Percentiles rank a stretch among this genome's conserved stretches.
phyloP scores from a whole-genome alignment of 192 early-diverging fungal genomes.

The Allomyces javanicus region DNA sequence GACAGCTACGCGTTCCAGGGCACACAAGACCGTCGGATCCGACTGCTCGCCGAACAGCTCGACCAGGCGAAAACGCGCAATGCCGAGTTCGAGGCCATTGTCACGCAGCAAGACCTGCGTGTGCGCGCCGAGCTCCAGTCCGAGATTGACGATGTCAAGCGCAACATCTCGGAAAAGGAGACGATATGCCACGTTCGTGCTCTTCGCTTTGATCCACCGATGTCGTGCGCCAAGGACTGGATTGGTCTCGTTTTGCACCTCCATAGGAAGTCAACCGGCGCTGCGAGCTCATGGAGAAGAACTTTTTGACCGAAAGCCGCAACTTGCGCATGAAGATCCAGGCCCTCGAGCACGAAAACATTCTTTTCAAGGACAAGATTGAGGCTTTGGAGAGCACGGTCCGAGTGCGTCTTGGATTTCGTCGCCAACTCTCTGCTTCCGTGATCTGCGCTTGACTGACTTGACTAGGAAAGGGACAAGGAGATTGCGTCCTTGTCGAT shows the following conservation, averaged over 20 bases:
- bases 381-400: constrained; percentile 15
- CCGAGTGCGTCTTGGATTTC: constrained; percentile 9
- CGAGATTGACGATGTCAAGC: constrained; percentile 8
- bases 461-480: constrained; percentile 29
- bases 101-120: constrained; percentile 6
- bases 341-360: constrained; percentile 21
- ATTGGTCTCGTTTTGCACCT: no score
- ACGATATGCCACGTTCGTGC: constrained; percentile 5
- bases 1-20: constrained; percentile 19
- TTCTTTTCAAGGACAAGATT: constrained; percentile 14
- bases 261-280: no score
- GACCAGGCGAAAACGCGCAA: not conserved
- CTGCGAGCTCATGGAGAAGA: constrained; percentile 24
- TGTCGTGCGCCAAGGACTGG: no score
- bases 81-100: not conserved
- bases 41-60: constrained; percentile 22
- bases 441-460: no score
- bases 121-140: not conserved
- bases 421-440: no score
- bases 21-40: constrained; percentile 19
- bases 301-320: constrained; percentile 22
- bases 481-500: constrained; percentile 35
- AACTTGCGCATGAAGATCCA: constrained; percentile 23
- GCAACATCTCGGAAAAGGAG: constrained; percentile 5
- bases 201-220: no score